Evolutionary conservation across 495 filamentous ascomycete genomes (phyloP), one percentile per base, ranked within the genome.

Genomic region (Aspergillus funiculosus): DNA sequence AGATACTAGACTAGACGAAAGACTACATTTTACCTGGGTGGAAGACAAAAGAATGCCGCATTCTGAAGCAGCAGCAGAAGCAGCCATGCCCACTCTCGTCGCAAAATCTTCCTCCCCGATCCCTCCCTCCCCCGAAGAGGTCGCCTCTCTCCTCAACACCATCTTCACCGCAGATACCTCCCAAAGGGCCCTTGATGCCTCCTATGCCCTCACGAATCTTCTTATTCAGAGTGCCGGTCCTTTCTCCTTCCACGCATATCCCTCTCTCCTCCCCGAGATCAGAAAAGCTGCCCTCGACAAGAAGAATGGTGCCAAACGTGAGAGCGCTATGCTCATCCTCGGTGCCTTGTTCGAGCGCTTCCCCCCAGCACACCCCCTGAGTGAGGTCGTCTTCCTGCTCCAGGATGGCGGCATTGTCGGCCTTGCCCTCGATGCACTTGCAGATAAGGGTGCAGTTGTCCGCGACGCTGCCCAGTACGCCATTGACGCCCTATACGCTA

Each of bases 391-490:
- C 18, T 85, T 97, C 56, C 67, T 96, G 17, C 54, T 88, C 10
- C 81, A 92, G 56, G 82, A 94, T 64, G 84, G 82, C 42, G 83
- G 81, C 17, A 63, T 94, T 28, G 66, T 97, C 9, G 54, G 74
- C 14, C 71, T 79, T 27, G 88, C 86, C 10, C 75, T 97, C 32
- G 92, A 99, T 56, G 82, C 82, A 0, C 72, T 97, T 44, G 79
- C 91, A 47, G 92, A 99, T 63, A 99, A 97, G 73, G 86, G 83
- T 40, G 64, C 82, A 11, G 79, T 94, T 6, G 89, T 97, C 14
- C 80, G 83, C 52, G 94, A 97, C 50, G 84, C 87, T 10, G 90
- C 91, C 4, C 84, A 95, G 59, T 99, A 97, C 64, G 92, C 89
- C 26, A 72, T 99, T 39, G 89, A 99, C 62, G 86, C 86, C 6